Base-by-base conservation (phyloP, 192 early-diverging fungal genomes). In the Rhizoclosmatium sp. region DNA sequence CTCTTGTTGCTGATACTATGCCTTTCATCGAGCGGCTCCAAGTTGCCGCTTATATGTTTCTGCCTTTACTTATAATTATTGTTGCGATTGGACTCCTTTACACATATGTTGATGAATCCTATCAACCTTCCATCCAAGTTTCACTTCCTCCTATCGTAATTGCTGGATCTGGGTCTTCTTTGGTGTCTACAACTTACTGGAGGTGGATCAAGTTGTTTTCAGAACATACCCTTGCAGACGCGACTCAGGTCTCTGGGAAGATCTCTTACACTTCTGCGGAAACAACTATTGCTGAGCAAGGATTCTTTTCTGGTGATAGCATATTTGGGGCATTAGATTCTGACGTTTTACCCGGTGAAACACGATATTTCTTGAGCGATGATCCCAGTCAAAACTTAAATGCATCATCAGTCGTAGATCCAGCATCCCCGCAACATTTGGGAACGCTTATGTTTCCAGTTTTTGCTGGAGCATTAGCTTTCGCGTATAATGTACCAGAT, bases 381-480 rank as follows among this genome's bases (percentile, higher is more conserved):
- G 51, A 54, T 54, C 51, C 51, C 5, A 54, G 16, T 54, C 51
- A 7, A 16, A 54, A 12, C 51, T 7, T 16, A 12, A 54, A 54
- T 56, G 5, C n/a, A 10, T 47, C 16, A 21, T 14, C 42, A 10
- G 7, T 19, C 46, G 39, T 71, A 3, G 21, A 71, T 40, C 47
- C 49, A 12, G 3, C 12, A n/a, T 14, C 69, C 5, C 69, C 69
- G 12, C 48, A 56, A 19, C 69, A 71, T 56, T 71, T n/a, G 7
- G 69, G 69, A 14, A 19, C 51, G 39, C 16, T 71, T 14, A 56
- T 71, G 69, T 56, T 71, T 14, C 69, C 69, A 10, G 16, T 71
- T n/a, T n/a, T 41, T 12, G 69, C 51, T 56, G 69, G 69, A 21
- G 69, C 69, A 23, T n/a, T 71, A 7, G 69, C 48, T 7, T 14